Evolutionary conservation across 805 yeast genomes (phyloP).

Genomic region (Candida quercuum): DNA sequence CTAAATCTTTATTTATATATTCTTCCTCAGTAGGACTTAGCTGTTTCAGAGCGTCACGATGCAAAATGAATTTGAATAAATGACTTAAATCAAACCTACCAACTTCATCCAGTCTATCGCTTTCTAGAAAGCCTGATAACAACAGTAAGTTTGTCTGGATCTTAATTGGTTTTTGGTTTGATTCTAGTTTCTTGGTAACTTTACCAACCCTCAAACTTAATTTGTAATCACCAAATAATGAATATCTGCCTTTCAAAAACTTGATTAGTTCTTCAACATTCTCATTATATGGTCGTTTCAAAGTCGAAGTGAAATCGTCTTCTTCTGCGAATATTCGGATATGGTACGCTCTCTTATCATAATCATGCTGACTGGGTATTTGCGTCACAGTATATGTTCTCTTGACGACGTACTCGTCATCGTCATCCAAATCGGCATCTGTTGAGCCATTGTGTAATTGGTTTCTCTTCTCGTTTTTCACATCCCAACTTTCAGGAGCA

Average conservation of each 20-base stretch:
- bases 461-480: slow-evolving; percentile 28
- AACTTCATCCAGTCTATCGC: slow-evolving; percentile 70
- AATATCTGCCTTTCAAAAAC: slow-evolving; percentile 70
- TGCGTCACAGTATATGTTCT: slow-evolving; percentile 31
- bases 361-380: slow-evolving; percentile 14
- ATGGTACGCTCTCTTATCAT: slow-evolving; percentile 32
- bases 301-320: slow-evolving; percentile 75
- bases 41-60: slow-evolving; percentile 54
- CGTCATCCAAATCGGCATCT: slow-evolving; percentile 22
- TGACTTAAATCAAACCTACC: slow-evolving; percentile 83
- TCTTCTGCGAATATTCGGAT: slow-evolving; percentile 79
- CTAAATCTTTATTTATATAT: slow-evolving; percentile 57
- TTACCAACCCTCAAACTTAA: slow-evolving; percentile 73
- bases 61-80: slow-evolving; percentile 73
- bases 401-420: slow-evolving; percentile 30
- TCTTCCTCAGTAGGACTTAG: slow-evolving; percentile 66
- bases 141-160: slow-evolving; percentile 70
- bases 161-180: slow-evolving; percentile 69
- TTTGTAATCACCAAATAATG: slow-evolving; percentile 66
- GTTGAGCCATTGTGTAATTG: slow-evolving; percentile 2
- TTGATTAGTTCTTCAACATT: slow-evolving; percentile 71
- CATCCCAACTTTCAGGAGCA: slow-evolving; percentile 63
- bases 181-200: slow-evolving; percentile 64
- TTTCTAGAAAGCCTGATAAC: slow-evolving; percentile 71
- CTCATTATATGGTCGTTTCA: slow-evolving; percentile 74